phyloP scores from a whole-genome alignment of 352 stramenopile genomes.

The Globisporangium apiculatum region DNA sequence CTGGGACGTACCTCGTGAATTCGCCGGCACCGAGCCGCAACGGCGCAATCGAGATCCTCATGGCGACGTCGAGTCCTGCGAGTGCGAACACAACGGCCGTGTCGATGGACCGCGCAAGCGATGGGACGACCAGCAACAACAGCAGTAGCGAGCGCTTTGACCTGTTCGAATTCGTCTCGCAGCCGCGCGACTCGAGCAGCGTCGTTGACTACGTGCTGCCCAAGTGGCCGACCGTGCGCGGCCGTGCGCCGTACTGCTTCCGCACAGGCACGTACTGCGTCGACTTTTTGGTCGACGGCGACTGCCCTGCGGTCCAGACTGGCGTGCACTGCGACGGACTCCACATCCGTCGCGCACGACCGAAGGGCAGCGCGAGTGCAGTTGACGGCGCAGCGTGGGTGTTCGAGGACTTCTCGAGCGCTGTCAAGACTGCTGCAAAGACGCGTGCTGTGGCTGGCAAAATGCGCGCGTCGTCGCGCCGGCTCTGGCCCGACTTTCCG shows the following conservation, averaged over 20 bases:
- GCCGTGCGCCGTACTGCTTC: slow-evolving; percentile 54
- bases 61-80: not conserved
- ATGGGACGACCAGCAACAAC: not conserved
- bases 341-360: slow-evolving; percentile 24
- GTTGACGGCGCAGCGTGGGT: slow-evolving; percentile 10
- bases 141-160: not conserved
- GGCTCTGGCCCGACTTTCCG: slow-evolving; percentile 21
- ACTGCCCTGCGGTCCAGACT: slow-evolving; percentile 26
- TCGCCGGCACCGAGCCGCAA: slow-evolving; percentile 4
- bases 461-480: not conserved
- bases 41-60: slow-evolving; percentile 9
- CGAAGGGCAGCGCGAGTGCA: slow-evolving; percentile 2
- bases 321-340: slow-evolving; percentile 30
- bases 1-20: slow-evolving; percentile 31
- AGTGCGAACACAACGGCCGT: not conserved
- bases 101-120: too few species aligned
- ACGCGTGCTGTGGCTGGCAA: too few species aligned
- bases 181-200: not conserved
- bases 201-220: slow-evolving; percentile 22
- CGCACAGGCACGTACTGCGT: slow-evolving; percentile 45
- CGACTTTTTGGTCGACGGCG: slow-evolving; percentile 34
- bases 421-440: too few species aligned
- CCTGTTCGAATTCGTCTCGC: slow-evolving; percentile 6
- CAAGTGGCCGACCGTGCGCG: slow-evolving; percentile 29
- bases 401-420: slow-evolving; percentile 32